phyloP scores from a whole-genome alignment of 768 basidiomycete species.

The Trametopsis cervina region DNA sequence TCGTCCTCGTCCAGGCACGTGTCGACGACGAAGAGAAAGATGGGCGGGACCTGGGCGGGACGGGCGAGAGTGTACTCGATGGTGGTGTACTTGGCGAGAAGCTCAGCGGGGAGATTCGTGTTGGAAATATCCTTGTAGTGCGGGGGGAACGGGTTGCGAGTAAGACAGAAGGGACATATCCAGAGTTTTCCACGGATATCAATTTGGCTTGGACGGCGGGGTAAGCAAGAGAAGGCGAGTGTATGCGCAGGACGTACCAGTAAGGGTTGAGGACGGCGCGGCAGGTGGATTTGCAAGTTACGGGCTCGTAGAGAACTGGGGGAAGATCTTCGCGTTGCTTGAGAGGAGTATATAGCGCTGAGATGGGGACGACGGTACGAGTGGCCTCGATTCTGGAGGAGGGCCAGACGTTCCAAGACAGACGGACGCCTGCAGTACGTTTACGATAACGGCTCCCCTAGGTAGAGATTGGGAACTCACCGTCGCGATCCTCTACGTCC shows the following conservation, averaged over 20 bases:
- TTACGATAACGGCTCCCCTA: background rate
- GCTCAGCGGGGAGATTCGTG: conserved; percentile 93
- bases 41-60: conserved; percentile 85
- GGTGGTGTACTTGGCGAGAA: conserved; percentile 96
- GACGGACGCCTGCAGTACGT: conserved; percentile 79
- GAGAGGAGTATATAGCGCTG: conserved; percentile 94
- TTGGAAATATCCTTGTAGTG: conserved; percentile 99
- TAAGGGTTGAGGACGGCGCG: conserved; percentile 96
- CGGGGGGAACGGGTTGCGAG: conserved; percentile 93
- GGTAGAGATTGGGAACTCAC: conserved; percentile 34
- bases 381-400: conserved; percentile 98
- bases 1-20: conserved; percentile 96
- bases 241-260: conserved; percentile 52
- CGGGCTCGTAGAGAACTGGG: conserved; percentile 95
- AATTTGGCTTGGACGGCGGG: conserved; percentile 65
- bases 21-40: conserved; percentile 96
- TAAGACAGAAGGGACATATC: conserved; percentile 99
- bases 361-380: conserved; percentile 94
- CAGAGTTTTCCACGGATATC: conserved; percentile 98
- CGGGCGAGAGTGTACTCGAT: conserved; percentile 98
- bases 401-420: conserved; percentile 99
- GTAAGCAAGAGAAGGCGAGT: background rate
- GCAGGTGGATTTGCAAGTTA: conserved; percentile 97
- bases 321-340: conserved; percentile 93
- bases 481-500: conserved; percentile 96